A percentile compares a stretch with the other conserved stretches of the same genome.
Conservation (phyloP, 2,329 filamentous ascomycete genomes). For the Stenocarpella maydis region DNA sequence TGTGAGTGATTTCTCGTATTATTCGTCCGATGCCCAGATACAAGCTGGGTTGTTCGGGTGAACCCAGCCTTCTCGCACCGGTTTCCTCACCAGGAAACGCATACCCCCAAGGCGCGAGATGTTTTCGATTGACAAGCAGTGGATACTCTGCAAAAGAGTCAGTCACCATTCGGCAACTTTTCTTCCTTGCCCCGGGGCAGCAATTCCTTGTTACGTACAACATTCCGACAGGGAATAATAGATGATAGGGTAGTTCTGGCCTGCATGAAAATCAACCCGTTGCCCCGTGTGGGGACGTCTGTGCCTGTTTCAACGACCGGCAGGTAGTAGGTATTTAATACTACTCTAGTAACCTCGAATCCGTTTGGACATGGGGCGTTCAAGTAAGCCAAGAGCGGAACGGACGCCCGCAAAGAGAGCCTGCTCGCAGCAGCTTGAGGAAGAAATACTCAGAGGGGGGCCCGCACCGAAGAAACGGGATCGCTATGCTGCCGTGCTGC, state of each 20-base stretch:
- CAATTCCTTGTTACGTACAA: background rate
- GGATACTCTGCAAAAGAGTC: background rate
- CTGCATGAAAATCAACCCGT: constrained; percentile 18
- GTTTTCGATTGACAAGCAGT: constrained; percentile 17
- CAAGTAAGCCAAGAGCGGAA: background rate
- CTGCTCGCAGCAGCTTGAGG: too few relatives aligned
- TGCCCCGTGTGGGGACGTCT: constrained; percentile 21
- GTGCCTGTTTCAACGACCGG: constrained; percentile 22
- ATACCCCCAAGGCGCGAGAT: background rate
- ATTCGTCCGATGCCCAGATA: background rate
- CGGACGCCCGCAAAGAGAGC: background rate
- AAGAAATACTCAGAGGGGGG: too few relatives aligned
- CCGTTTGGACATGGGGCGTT: background rate
- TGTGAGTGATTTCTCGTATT: background rate
- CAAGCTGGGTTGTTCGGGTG: too few relatives aligned
- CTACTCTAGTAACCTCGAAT: background rate
- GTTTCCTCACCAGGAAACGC: background rate
- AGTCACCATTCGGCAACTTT: background rate
- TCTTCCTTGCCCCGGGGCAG: background rate
- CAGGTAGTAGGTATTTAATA: too few relatives aligned
- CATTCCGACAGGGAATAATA: background rate
- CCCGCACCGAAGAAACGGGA: background rate
- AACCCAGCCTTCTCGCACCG: background rate
- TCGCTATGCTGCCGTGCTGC: background rate
- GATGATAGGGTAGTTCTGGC: background rate